phyloP scores from a whole-genome alignment of 192 early-diverging fungal genomes.

The Entomortierella parvispora region DNA sequence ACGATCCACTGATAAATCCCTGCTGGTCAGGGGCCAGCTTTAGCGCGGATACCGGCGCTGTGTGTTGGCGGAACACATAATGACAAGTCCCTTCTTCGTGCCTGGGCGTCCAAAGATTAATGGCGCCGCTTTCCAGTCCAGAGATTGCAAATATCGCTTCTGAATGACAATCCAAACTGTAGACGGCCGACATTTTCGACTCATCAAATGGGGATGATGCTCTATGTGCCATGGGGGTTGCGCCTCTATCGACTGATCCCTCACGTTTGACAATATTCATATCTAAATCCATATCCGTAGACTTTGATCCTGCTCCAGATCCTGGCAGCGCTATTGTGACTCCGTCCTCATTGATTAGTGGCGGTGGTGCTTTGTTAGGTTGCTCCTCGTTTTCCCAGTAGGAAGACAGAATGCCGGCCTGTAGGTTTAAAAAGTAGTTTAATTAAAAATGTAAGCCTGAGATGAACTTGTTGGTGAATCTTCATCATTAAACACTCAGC shows the following conservation, averaged over 20 bases:
- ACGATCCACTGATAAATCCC: slow-evolving; percentile 90
- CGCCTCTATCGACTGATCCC: slow-evolving; percentile 10
- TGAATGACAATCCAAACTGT: slow-evolving; percentile 92
- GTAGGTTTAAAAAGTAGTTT: too few species aligned
- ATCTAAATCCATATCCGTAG: slow-evolving; percentile 30
- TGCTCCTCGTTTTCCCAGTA: slow-evolving; percentile 90
- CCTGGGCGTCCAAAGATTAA: slow-evolving; percentile 88
- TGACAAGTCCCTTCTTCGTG: slow-evolving; percentile 96
- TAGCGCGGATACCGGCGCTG: slow-evolving; percentile 84
- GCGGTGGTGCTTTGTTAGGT: slow-evolving; percentile 33
- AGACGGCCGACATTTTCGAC: slow-evolving; percentile 88
- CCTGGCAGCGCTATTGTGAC: slow-evolving; percentile 1
- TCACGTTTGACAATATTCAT: slow-evolving; percentile 31
- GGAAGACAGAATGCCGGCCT: slow-evolving; percentile 79
- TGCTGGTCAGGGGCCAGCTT: slow-evolving; percentile 84
- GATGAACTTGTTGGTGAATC: not conserved
- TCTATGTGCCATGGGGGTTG: slow-evolving; percentile 2
- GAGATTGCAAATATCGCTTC: slow-evolving; percentile 87
- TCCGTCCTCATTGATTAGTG: slow-evolving; percentile 26
- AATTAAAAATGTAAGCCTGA: too few species aligned
- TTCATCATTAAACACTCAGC: too few species aligned
- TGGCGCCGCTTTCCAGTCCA: slow-evolving; percentile 83
- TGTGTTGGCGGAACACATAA: slow-evolving; percentile 84
- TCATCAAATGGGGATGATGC: slow-evolving; percentile 50
- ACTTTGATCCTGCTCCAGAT: not conserved